Evolutionary conservation across 2,329 filamentous ascomycete species (phyloP).

Genomic region (Aspergillus vadensis): DNA sequence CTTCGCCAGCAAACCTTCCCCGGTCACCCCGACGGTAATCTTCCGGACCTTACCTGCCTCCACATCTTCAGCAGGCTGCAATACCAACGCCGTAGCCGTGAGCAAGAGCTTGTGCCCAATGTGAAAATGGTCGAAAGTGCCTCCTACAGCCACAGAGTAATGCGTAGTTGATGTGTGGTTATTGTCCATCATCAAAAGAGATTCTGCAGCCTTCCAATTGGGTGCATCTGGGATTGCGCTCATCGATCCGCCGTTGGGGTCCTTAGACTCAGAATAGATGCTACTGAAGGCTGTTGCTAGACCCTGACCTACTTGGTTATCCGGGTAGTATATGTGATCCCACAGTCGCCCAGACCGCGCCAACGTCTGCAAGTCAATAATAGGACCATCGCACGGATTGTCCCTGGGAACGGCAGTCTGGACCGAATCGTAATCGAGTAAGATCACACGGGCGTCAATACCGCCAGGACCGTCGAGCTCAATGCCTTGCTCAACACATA

Average conservation of each 20-base stretch:
- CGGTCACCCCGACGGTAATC: conserved; percentile 84
- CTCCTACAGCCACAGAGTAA: conserved; percentile 75
- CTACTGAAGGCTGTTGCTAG: conserved; percentile 39
- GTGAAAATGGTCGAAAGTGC: conserved; percentile 96
- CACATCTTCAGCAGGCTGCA: conserved; percentile 52
- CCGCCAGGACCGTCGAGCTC: conserved; percentile 68
- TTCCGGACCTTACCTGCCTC: conserved; percentile 49
- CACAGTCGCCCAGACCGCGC: conserved; percentile 41
- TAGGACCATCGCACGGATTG: conserved; percentile 47
- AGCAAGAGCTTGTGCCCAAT: conserved; percentile 94
- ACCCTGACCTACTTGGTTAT: conserved; percentile 30
- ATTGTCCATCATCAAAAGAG: conserved; percentile 27
- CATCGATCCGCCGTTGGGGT: conserved; percentile 21
- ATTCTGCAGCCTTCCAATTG: conserved; percentile 25
- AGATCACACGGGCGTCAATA: conserved; percentile 73
- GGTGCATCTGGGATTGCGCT: conserved; percentile 26
- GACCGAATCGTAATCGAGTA: conserved; percentile 64
- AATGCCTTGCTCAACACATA: conserved; percentile 66
- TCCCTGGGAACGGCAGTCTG: conserved; percentile 20
- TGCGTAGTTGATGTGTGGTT: conserved; percentile 40
- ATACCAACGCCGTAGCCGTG: conserved; percentile 77
- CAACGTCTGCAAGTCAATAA: conserved; percentile 53
- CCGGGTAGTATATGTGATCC: conserved; percentile 36
- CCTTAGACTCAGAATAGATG: conserved; percentile 25
- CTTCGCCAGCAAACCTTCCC: conserved; percentile 79